These are phyloP conservation scores for Ganoderma boninense DNA, from an alignment of 1,284 basidiomycete species.

Conservation along the genomic window DNA sequence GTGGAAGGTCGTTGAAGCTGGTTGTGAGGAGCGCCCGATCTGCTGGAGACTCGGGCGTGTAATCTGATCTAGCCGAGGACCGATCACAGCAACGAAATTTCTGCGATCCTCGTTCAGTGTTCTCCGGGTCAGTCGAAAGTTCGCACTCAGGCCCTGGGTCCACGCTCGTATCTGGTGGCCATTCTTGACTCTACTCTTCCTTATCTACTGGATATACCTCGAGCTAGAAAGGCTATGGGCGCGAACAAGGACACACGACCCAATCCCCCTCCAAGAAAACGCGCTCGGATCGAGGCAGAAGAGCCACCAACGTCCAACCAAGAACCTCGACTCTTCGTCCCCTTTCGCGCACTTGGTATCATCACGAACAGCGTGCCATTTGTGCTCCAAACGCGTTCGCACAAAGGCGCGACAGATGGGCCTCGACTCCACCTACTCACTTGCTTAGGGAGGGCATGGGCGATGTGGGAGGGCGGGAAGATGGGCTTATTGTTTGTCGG, in stretches of 20 bases:
- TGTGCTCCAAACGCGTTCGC: constrained; percentile 85
- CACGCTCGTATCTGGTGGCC: neutral
- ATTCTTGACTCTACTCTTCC: neutral
- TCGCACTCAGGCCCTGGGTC: neutral
- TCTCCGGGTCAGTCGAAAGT: too few species aligned
- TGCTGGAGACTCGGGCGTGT: constrained; percentile 2
- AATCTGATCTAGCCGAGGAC: constrained; percentile 13
- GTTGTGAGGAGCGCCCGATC: neutral
- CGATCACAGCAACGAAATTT: constrained; percentile 15
- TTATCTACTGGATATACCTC: neutral
- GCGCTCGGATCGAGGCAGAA: constrained; percentile 40
- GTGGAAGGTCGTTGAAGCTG: neutral
- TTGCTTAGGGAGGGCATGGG: constrained; percentile 92
- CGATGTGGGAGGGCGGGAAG: constrained; percentile 95
- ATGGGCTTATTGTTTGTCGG: constrained; percentile 95
- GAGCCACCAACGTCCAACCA: constrained; percentile 33
- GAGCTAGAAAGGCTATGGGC: constrained; percentile 31
- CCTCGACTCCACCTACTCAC: constrained; percentile 88
- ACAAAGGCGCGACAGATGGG: constrained; percentile 87
- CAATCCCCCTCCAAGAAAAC: constrained; percentile 43
- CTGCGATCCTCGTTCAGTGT: neutral
- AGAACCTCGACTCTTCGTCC: constrained; percentile 82
- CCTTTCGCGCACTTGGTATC: constrained; percentile 94
- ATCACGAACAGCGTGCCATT: constrained; percentile 95
- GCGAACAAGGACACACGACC: constrained; percentile 30